Base-by-base conservation (phyloP, 75 land plant genomes). In the Ceratopteris richardii region DNA sequence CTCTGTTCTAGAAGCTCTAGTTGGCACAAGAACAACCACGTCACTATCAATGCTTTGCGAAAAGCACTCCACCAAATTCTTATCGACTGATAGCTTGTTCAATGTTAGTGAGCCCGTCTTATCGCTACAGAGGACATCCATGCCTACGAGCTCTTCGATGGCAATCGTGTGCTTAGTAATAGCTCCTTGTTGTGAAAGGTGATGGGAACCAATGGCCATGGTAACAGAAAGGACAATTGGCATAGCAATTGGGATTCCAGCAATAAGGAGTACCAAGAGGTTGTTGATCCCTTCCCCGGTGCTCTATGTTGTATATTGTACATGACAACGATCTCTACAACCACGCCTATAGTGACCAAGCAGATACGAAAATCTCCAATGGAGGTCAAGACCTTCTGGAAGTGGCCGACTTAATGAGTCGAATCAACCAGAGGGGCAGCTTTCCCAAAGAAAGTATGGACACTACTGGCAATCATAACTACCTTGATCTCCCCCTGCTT, bases 121-220 rank as follows among this genome's bases (percentile, higher is more conserved):
- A 54, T 88, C 94, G 75, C 94, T 88, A 52, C 94, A 88, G 0
- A 88, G 69, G 4, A 88, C 94, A 57, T 88, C 89, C 94, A 88
- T 88, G 29, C 85, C 90, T 20, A 89, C 94, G 81, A 88, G 71
- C 62, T 88, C 94, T 68, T 88, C 94, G 29, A 89, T 89, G 6
- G 95, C 95, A 69, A 90, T 89, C 95, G 85, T 89, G 30, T 90
- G 73, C 66, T 89, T 89, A 16, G 95, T 87, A 46, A 90, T 87
- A 37, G 96, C 96, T 22, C 96, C 96, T 65, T 90, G 92, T 1
- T 62, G 20, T 13, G 9, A 54, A 24, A 11, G 30, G 7, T 13
- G 72, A 63, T 82, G 85, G 18, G 85, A 78, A 22, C 85, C 85
- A 69, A 82, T 78, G 13, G 85, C 85, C 85, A 82, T 82, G 23